Base-by-base conservation (phyloP, 2,329 filamentous ascomycete genomes). In the Rhynchosporium graminicola region DNA sequence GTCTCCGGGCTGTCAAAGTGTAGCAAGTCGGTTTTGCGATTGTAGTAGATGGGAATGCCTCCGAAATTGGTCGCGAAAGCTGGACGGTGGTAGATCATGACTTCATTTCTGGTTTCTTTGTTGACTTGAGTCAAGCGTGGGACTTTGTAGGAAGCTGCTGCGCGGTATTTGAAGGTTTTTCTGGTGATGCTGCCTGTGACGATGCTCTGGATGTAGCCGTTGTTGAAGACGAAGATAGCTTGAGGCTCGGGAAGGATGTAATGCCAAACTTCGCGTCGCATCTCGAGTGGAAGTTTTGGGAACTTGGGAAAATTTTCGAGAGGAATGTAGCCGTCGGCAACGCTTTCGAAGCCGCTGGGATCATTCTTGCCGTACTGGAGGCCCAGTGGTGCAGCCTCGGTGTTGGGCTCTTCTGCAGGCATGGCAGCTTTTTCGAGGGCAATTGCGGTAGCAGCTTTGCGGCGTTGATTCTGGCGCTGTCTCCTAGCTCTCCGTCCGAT, bases 191-290 rank as follows among this genome's bases (percentile, higher is more conserved):
- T 40, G 20, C 20, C 33, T 1, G 13, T 9, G 5, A 29, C 42
- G 3, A 50, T 36, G 29, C 38, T 26, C 8, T 38, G 31, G 6
- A 26, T 26, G 45, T 50, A n/a, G 56, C 56, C 56, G 33, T 58
- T 50, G 56, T n/a, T 38, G 31, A 26, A 28, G n/a, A 58, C 42
- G 31, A 40, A 48, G 45, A 58, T 50, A 45, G 29, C 36, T 29
- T 58, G 56, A 40, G 56, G 56, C 56, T 58, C 31, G 15, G 56
- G 56, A 12, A 58, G 56, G n/a, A 40, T 9, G 10, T n/a, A 45
- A 4, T 28, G n/a, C 43, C 43, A 58, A 31, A 58, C 36, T n/a
- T 29, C 15, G 6, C 56, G 56, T 29, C 56, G 43, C 13, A 58
- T 13, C 10, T 58, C 56, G 45, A 58, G 56, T 5, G 56, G 43